Percentiles rank a stretch among this genome's conserved stretches.
Evolutionary conservation across 495 filamentous ascomycete genomes (phyloP).

Genomic region (Penicillium egyptiacum): DNA sequence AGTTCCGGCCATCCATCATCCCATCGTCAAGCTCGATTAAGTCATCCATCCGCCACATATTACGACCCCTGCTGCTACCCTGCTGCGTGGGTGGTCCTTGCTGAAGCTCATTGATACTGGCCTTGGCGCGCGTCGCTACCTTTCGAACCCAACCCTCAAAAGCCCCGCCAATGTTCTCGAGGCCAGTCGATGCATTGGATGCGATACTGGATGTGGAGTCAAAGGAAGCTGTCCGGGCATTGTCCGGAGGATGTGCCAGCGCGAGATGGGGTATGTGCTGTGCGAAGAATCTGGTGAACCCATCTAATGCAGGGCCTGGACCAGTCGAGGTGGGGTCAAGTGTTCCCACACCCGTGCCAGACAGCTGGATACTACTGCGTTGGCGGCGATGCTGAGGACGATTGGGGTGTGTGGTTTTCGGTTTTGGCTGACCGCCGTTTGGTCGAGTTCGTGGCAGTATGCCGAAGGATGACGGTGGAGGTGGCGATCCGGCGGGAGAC

Average conservation of each 20-base stretch:
- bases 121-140: slow-evolving; percentile 58
- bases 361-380: slow-evolving; percentile 52
- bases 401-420: slow-evolving; percentile 20
- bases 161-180: slow-evolving; percentile 82
- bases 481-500: slow-evolving; percentile 34
- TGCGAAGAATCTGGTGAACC: slow-evolving; percentile 74
- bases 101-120: slow-evolving; percentile 43
- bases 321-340: slow-evolving; percentile 64
- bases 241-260: slow-evolving; percentile 34
- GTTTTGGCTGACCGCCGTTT: slow-evolving; percentile 22
- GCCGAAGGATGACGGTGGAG: slow-evolving; percentile 28
- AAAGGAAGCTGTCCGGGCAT: slow-evolving; percentile 38
- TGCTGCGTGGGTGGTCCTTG: slow-evolving; percentile 34
- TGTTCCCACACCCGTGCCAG: slow-evolving; percentile 82
- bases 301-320: slow-evolving; percentile 79
- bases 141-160: slow-evolving; percentile 88
- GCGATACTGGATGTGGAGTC: slow-evolving; percentile 44
- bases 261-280: slow-evolving; percentile 73
- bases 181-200: slow-evolving; percentile 51
- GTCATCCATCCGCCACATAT: slow-evolving; percentile 56
- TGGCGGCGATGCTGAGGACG: slow-evolving; percentile 39
- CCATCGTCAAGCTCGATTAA: slow-evolving; percentile 82
- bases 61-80: slow-evolving; percentile 33
- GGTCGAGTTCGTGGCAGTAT: slow-evolving; percentile 22
- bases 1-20: slow-evolving; percentile 33